Percentiles rank a stretch among this genome's conserved stretches.
Evolutionary conservation across 495 filamentous ascomycete genomes (phyloP).

Genomic region (Lepidopterella palustris): DNA sequence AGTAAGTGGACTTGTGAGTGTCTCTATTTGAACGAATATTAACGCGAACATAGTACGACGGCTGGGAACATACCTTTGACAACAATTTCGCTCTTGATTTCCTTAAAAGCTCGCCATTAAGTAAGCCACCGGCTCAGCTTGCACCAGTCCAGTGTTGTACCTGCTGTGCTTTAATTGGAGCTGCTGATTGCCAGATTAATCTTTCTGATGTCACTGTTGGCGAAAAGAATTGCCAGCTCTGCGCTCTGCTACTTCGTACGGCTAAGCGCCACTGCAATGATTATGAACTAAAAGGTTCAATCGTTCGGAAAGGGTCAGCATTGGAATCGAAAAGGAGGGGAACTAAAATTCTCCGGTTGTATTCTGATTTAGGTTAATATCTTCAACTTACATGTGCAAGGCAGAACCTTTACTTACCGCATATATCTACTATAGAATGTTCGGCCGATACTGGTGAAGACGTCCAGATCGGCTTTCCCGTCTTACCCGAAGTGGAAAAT

Average conservation of each 20-base stretch:
- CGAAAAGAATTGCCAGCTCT: constrained; percentile 7
- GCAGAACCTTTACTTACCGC: background rate
- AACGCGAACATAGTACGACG: background rate
- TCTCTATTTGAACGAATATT: background rate
- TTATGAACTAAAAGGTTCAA: background rate
- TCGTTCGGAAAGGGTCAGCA: constrained; percentile 1
- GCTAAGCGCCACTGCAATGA: constrained; percentile 1
- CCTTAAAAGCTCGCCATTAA: constrained; percentile 1
- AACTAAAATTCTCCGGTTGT: constrained; percentile 1
- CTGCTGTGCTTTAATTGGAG: constrained; percentile 1
- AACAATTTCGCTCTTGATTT: constrained; percentile 2
- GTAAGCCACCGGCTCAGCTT: constrained; percentile 1
- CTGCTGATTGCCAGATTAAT: constrained; percentile 5
- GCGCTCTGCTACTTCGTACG: constrained; percentile 6
- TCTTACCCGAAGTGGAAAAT: background rate
- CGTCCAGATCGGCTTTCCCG: constrained; percentile 1
- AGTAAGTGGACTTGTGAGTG: background rate
- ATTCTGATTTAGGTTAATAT: constrained; percentile 12
- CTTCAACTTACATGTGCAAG: background rate
- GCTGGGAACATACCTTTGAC: constrained; percentile 5
- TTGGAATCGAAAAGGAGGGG: constrained; percentile 5
- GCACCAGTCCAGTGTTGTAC: constrained; percentile 1
- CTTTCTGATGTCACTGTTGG: constrained; percentile 4
- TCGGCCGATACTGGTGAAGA: background rate
- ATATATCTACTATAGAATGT: constrained; percentile 1